These are phyloP conservation scores for Quercus parvula DNA, from an alignment of 306 rosid species.

Conservation along the genomic window DNA sequence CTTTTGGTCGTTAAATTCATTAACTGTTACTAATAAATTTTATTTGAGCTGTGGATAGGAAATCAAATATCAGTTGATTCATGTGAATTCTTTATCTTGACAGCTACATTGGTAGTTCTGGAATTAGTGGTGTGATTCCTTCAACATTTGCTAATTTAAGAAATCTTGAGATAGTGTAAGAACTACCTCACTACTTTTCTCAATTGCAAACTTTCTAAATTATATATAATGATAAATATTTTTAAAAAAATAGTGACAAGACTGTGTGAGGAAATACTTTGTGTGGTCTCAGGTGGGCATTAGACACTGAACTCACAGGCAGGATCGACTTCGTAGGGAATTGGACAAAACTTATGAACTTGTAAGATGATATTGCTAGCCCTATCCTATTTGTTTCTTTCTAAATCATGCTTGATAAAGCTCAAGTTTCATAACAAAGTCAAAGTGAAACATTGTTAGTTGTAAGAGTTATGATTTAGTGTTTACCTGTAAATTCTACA, in stretches of 20 bases:
- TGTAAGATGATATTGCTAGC: slow-evolving; percentile 48
- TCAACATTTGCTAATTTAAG: no score
- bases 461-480: no score
- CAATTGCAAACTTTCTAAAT: background rate
- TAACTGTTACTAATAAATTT: background rate
- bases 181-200: background rate
- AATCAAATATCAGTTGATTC: background rate
- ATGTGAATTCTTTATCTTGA: slow-evolving; percentile 9
- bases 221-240: background rate
- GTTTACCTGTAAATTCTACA: no score
- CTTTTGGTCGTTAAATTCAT: background rate
- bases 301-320: slow-evolving; percentile 58
- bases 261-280: background rate
- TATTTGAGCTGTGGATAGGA: background rate
- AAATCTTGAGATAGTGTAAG: slow-evolving; percentile 43
- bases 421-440: background rate
- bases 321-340: slow-evolving; percentile 66
- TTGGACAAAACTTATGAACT: slow-evolving; percentile 49
- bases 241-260: background rate
- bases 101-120: slow-evolving; percentile 77
- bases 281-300: slow-evolving; percentile 61
- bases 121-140: slow-evolving; percentile 51
- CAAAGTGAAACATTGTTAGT: background rate
- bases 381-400: background rate
- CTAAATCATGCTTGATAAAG: background rate